phyloP scores from a whole-genome alignment of 176 grass and related monocot genomes.

The Carex parvula region DNA sequence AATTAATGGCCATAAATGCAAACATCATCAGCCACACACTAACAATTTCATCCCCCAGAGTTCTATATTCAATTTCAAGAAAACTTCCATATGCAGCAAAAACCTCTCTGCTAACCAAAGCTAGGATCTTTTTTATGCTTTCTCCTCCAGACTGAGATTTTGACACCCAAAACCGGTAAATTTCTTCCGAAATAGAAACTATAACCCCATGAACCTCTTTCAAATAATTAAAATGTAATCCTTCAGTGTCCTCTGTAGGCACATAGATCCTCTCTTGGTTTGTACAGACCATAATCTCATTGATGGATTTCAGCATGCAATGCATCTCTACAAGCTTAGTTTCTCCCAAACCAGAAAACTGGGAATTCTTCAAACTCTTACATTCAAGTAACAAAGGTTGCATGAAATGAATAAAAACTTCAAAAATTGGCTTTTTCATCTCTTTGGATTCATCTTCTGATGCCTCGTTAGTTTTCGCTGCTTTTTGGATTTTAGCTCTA shows the following conservation, averaged over 20 bases:
- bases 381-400: constrained; percentile 77
- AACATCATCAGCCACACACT: constrained; percentile 86
- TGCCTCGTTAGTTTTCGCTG: constrained; percentile 36
- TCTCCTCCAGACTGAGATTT: constrained; percentile 40
- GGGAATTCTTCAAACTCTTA: constrained; percentile 41
- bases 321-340: constrained; percentile 64
- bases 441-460: constrained; percentile 67
- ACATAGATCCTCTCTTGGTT: constrained; percentile 83
- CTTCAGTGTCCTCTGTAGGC: constrained; percentile 77
- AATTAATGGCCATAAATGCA: constrained; percentile 65
- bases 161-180: constrained; percentile 83
- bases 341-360: constrained; percentile 52
- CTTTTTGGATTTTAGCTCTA: constrained; percentile 50
- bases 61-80: constrained; percentile 93
- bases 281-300: constrained; percentile 53
- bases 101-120: constrained; percentile 66
- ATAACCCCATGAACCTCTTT: constrained; percentile 57
- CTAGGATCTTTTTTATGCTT: constrained; percentile 68
- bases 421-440: constrained; percentile 61
- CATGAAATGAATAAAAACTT: constrained; percentile 78
- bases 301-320: constrained; percentile 94
- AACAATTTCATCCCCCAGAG: constrained; percentile 52
- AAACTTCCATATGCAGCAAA: constrained; percentile 58
- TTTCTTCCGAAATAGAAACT: constrained; percentile 57
- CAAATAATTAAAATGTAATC: constrained; percentile 78